These are phyloP conservation scores for Trichoderma polysporum DNA, from an alignment of 2,329 filamentous ascomycete genomes.

Conservation along the genomic window DNA sequence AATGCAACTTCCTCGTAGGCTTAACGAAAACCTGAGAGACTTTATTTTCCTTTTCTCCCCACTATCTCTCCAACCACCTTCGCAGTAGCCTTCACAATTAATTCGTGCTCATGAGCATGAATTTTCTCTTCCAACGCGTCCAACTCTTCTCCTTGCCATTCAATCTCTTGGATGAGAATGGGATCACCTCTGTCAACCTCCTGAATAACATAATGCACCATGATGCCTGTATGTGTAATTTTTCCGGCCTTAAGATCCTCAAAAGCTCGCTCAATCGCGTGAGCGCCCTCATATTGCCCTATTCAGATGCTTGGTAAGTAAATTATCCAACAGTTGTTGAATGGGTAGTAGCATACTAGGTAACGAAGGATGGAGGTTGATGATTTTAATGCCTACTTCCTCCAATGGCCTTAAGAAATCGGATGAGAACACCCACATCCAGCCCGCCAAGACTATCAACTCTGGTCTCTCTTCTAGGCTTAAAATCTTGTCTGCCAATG, in stretches of 20 bases:
- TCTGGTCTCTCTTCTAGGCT: slow-evolving; percentile 57
- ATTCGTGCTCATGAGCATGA: slow-evolving; percentile 71
- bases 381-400: slow-evolving; percentile 62
- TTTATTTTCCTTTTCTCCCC: too few relatives aligned
- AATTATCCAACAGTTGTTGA: not conserved
- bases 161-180: slow-evolving; percentile 62
- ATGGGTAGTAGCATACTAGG: not conserved
- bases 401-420: slow-evolving; percentile 69
- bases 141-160: slow-evolving; percentile 62
- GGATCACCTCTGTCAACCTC: slow-evolving; percentile 23
- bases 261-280: slow-evolving; percentile 77
- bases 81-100: slow-evolving; percentile 74
- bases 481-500: slow-evolving; percentile 68
- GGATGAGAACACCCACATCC: slow-evolving; percentile 78
- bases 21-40: too few relatives aligned
- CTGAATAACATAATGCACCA: slow-evolving; percentile 81
- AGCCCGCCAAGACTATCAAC: slow-evolving; percentile 78
- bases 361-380: slow-evolving; percentile 65
- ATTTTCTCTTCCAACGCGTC: slow-evolving; percentile 69
- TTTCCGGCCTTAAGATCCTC: slow-evolving; percentile 65
- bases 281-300: slow-evolving; percentile 73
- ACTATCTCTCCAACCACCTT: slow-evolving; percentile 45
- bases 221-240: slow-evolving; percentile 75
- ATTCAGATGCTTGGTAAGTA: slow-evolving; percentile 26
- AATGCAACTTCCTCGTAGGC: too few relatives aligned